phyloP scores from a whole-genome alignment of 495 filamentous ascomycete genomes.

The Aspergillus campestris region DNA sequence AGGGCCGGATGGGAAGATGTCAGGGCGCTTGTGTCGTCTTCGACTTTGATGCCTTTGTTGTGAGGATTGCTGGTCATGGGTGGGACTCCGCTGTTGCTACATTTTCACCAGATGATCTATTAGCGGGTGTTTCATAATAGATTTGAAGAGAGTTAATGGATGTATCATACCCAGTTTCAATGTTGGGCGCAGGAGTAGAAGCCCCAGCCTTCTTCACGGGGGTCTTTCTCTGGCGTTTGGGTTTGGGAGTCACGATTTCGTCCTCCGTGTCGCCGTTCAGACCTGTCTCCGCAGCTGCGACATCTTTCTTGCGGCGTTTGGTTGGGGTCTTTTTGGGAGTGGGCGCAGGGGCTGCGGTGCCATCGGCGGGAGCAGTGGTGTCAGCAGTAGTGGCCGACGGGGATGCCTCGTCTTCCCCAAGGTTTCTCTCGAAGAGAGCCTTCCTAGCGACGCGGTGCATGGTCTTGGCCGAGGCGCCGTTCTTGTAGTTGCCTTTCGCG shows the following conservation, averaged over 20 bases:
- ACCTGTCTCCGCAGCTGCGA: background rate
- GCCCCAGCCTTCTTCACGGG: slow-evolving; percentile 3
- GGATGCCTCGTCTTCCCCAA: background rate
- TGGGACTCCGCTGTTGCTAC: no score
- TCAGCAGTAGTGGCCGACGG: background rate
- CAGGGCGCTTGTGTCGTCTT: background rate
- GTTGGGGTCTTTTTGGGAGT: slow-evolving; percentile 13
- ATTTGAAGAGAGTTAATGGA: no score
- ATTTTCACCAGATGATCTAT: background rate
- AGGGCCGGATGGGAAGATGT: background rate
- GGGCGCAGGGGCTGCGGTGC: background rate
- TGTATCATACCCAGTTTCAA: no score
- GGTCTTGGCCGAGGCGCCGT: slow-evolving; percentile 19
- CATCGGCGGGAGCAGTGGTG: background rate
- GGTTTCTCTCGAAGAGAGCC: slow-evolving; percentile 11
- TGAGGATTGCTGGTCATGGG: no score
- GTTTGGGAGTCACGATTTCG: slow-evolving; percentile 5
- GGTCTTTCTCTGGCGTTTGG: slow-evolving; percentile 16
- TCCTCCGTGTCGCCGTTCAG: background rate
- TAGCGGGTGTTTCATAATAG: background rate
- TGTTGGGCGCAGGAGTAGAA: no score
- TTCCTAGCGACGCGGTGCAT: slow-evolving; percentile 18
- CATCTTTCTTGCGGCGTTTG: slow-evolving; percentile 12
- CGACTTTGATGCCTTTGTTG: background rate
- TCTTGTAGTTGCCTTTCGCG: slow-evolving; percentile 26